Percentiles rank a stretch among this genome's conserved stretches.
Evolutionary conservation across 139 green algal genomes (phyloP).

Genomic region (Zygnema circumcarinatum): DNA sequence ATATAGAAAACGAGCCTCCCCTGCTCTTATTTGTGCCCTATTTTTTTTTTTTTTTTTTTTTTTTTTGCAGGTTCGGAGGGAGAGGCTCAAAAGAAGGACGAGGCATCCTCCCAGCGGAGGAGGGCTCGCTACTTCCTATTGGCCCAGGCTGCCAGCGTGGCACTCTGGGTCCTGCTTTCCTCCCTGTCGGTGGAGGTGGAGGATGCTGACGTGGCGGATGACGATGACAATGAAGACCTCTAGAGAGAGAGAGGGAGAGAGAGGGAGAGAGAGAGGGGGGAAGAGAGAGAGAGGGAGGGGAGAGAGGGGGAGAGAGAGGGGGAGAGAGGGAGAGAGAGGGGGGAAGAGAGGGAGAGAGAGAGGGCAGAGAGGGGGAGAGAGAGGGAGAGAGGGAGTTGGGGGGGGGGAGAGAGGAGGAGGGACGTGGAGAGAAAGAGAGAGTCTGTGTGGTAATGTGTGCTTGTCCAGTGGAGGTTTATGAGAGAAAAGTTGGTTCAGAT

Average conservation of each 20-base stretch:
- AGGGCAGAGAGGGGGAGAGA: no score
- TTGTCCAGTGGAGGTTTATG: no score
- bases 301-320: constrained; percentile 8
- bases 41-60: background rate
- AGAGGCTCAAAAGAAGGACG: background rate
- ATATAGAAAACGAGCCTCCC: no score
- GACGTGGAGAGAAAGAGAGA: no score
- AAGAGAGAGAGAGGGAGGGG: no score
- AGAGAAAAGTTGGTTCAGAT: no score
- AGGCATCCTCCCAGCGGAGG: background rate
- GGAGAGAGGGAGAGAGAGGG: background rate
- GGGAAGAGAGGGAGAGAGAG: background rate
- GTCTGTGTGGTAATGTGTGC: no score
- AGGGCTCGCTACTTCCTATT: constrained; percentile 2
- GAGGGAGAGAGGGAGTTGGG: no score
- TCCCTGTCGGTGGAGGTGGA: background rate
- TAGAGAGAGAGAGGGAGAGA: background rate
- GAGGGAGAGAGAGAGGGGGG: no score
- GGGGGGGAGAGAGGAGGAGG: no score
- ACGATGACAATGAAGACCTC: constrained; percentile 9
- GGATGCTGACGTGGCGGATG: background rate
- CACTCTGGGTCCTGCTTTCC: constrained; percentile 10
- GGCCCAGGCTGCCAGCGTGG: constrained; percentile 9
- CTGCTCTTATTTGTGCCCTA: no score
- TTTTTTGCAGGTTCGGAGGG: background rate